A percentile compares a stretch with the other conserved stretches of the same genome.
These are phyloP conservation scores for Ottelia alismoides DNA, from an alignment of 106 monocot genomes.

Conservation along the genomic window DNA sequence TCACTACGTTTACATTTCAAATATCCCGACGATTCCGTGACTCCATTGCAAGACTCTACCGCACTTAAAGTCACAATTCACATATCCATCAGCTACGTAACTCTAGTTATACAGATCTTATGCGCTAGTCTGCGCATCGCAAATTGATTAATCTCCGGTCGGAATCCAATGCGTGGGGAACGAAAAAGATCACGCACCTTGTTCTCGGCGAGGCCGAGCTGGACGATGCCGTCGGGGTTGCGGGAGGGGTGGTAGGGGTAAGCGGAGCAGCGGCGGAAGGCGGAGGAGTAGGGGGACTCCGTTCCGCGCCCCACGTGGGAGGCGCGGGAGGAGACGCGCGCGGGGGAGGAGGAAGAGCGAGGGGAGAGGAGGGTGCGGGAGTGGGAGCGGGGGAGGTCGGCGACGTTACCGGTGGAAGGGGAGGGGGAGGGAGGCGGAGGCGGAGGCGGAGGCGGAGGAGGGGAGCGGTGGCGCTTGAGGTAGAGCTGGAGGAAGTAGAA, in stretches of 20 bases:
- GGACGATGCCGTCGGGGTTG: slow-evolving; percentile 54
- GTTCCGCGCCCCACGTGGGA: slow-evolving; percentile 11
- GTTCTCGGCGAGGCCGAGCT: slow-evolving; percentile 68
- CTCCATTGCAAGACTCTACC: too few species aligned
- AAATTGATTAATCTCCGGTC: too few species aligned
- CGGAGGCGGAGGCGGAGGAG: slow-evolving; percentile 18
- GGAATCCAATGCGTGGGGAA: too few species aligned
- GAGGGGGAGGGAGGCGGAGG: slow-evolving; percentile 14
- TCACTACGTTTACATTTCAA: too few species aligned
- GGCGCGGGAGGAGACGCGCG: slow-evolving; percentile 35
- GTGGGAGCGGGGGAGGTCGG: slow-evolving; percentile 15
- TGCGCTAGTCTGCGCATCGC: too few species aligned
- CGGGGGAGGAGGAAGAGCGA: slow-evolving; percentile 19
- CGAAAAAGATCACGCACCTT: too few species aligned
- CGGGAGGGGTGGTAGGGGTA: slow-evolving; percentile 31
- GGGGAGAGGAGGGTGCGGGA: slow-evolving; percentile 37
- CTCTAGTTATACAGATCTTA: too few species aligned
- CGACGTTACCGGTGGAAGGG: slow-evolving; percentile 7
- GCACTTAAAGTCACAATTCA: too few species aligned
- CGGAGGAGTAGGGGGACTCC: slow-evolving; percentile 32
- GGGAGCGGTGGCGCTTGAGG: slow-evolving; percentile 43
- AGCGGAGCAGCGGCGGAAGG: slow-evolving; percentile 13
- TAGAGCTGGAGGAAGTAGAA: slow-evolving; percentile 91
- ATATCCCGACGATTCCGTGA: too few species aligned
- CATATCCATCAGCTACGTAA: too few species aligned